These are phyloP conservation scores for Huntiella moniliformis DNA, from an alignment of 2,329 filamentous ascomycete genomes.

Conservation along the genomic window DNA sequence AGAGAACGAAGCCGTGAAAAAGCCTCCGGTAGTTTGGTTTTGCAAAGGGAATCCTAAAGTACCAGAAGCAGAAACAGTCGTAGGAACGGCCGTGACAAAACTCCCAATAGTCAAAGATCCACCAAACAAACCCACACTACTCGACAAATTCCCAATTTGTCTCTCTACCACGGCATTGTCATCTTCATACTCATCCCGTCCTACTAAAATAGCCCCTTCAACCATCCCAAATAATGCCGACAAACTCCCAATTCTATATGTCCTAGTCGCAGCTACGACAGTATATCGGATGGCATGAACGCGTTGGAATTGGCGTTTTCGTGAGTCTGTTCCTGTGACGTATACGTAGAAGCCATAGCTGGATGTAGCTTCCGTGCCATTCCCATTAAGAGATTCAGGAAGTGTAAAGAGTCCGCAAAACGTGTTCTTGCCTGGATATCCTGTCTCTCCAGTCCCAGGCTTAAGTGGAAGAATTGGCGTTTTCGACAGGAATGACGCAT, in stretches of 20 bases:
- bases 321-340: constrained; percentile 7
- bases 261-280: not conserved
- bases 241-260: constrained; percentile 5
- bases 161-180: not conserved
- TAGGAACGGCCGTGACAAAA: no score
- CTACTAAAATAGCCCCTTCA: not conserved
- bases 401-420: constrained; percentile 7
- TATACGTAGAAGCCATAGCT: constrained; percentile 7
- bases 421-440: constrained; percentile 1
- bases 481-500: not conserved
- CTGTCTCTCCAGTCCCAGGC: constrained; percentile 6
- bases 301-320: constrained; percentile 7
- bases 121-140: no score
- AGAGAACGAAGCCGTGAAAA: no score
- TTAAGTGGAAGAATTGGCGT: constrained; percentile 1
- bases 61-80: no score
- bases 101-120: no score
- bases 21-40: no score
- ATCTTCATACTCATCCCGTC: no score
- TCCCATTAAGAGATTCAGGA: not conserved
- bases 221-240: constrained; percentile 5
- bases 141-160: no score
- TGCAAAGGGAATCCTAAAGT: no score
- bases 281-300: constrained; percentile 7
- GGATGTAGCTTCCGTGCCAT: not conserved